Base-by-base conservation (phyloP, 2,329 filamentous ascomycete genomes). In the Pseudopyrenochaeta lycopersici region DNA sequence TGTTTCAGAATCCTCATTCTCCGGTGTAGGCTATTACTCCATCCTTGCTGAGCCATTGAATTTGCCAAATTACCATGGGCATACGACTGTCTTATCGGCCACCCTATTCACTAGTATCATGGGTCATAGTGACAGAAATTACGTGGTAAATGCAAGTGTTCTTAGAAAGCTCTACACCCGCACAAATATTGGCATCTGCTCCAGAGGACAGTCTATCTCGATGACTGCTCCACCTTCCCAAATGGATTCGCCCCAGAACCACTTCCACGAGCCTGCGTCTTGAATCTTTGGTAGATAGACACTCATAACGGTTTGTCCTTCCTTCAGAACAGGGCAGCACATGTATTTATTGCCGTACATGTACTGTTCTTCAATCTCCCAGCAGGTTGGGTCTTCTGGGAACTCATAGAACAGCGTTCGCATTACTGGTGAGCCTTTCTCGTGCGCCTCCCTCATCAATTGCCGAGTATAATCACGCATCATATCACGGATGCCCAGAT, bases 371-470 rank as follows among this genome's bases (percentile, higher is more conserved):
- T 85, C 83, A 2, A 87, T 66, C 4, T 81, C 77, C 87, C 87
- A 89, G 14, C 78, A 76, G 50, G 65, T 70, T 11, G 70, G 42
- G 53, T 89, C 86, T 0, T 73, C 53, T 0, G 86, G 86, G 53
- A 89, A 90, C 52, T 87, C 85, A 56, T 86, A 87, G 65, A 90
- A 90, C 10, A 86, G 66, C 0, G 86, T 78, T 11, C 87, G 73
- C 66, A 90, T 89, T 9, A 90, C 75, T 0, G 87, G 87, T 0
- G 80, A 80, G 0, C 87, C 87, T 46, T 80, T 82, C 56, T 84
- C 78, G 56, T 88, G 85, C 0, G 87, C 86, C 56, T 84, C 80
- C 32, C 70, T 73, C 86, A 89, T 89, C 54, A 89, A 63, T 0
- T 54, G 68, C 2, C 87, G 73, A 0, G 82, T 86, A 56, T 89